Base-by-base conservation (phyloP, 805 yeast species). In the Sugiyamaella chiloensis region DNA sequence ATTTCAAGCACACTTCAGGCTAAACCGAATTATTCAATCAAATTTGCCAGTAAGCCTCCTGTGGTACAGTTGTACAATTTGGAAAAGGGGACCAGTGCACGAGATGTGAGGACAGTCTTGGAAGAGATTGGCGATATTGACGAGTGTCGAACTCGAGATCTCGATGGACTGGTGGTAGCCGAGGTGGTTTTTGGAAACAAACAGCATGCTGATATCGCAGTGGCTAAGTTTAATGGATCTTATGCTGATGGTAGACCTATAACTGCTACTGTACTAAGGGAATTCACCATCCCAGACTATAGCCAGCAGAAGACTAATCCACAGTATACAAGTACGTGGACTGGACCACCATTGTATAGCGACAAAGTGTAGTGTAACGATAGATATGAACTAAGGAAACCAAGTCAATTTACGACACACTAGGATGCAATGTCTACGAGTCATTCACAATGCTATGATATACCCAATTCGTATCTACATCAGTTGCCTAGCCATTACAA, bases 191-290 rank as follows among this genome's bases (percentile, higher is more conserved):
- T 62, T 47, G 57, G 65, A 24, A n/a, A 21, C 12, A 61, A 67
- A 1, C 54, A 55, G 0, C 56, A 55, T 11, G 57, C 76, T 23
- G 55, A 59, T 9, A 49, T 44, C 2, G 73, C 73, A 0, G 58
- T 59, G 14, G 51, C 52, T 16, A 51, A 59, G 31, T 63, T 76
- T 27, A 62, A 78, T 50, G 70, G 72, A 5, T 74, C 73, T 1
- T 50, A 64, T n/a, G 79, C 79, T 9, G 80, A 78, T 56, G 78
- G 78, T 11, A 60, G 74, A 42, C 62, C 63, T 1, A 51, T 75
- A 7, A 58, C 59, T 34, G 73, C 69, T 1, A 60, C 57, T 17
- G 61, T 72, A 12, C 59, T 51, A 27, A 47, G 54, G 39, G 43
- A 50, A 24, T 52, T 51, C 44, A 41, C 45, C 23, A 56, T 58